These are phyloP conservation scores for Byssochlamys sp. DNA, from an alignment of 2,329 filamentous ascomycete species.

Conservation along the genomic window DNA sequence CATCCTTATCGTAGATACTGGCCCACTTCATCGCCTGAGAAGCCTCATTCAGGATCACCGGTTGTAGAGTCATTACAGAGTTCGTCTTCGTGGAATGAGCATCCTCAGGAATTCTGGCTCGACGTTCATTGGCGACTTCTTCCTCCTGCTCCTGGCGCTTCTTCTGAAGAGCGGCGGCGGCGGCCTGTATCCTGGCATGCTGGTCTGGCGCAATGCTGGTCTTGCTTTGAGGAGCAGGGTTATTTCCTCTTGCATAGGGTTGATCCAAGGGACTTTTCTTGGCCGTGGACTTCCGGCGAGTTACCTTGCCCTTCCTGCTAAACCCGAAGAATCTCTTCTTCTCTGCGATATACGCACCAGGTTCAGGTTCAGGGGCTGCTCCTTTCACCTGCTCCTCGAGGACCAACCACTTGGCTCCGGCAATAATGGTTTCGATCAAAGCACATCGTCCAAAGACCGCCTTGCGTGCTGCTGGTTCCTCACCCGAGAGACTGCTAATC, in stretches of 20 bases:
- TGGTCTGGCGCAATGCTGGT: constrained; percentile 81
- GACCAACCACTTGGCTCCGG: constrained; percentile 76
- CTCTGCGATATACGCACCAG: constrained; percentile 81
- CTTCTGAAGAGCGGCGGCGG: constrained; percentile 71
- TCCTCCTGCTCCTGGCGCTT: constrained; percentile 51
- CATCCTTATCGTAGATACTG: constrained; percentile 83
- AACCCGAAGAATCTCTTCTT: constrained; percentile 92
- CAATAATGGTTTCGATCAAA: constrained; percentile 77
- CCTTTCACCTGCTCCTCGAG: constrained; percentile 95
- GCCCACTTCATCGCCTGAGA: constrained; percentile 96
- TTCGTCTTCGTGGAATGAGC: constrained; percentile 62
- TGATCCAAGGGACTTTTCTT: constrained; percentile 49
- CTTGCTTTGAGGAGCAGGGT: constrained; percentile 56
- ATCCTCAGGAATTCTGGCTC: constrained; percentile 48
- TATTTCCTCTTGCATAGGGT: constrained; percentile 42
- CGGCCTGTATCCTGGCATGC: constrained; percentile 84
- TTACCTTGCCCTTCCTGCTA: constrained; percentile 54
- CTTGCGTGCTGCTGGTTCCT: constrained; percentile 77
- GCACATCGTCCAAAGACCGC: constrained; percentile 89
- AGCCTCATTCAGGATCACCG: constrained; percentile 72
- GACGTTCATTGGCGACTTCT: constrained; percentile 39
- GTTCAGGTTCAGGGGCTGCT: constrained; percentile 71
- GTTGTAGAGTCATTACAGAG: constrained; percentile 81
- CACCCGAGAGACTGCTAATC: constrained; percentile 89
- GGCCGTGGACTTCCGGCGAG: constrained; percentile 60